Evolutionary conservation across 73 alveolate genomes (phyloP).

Genomic region (Tetrahymena thermophila): DNA sequence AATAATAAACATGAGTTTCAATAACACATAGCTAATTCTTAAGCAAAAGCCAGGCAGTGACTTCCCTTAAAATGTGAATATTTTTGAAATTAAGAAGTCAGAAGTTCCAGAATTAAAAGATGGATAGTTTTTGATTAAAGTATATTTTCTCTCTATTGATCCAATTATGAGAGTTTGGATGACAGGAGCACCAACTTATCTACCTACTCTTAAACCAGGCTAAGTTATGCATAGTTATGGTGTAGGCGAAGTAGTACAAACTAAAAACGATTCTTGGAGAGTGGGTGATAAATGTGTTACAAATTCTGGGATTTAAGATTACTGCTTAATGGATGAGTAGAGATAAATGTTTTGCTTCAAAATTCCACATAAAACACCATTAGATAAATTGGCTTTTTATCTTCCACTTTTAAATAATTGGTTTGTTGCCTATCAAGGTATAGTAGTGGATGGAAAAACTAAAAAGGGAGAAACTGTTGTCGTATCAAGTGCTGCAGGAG

Average conservation of each 20-base stretch:
- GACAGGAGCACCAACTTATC: constrained; percentile 34
- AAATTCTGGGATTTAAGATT: constrained; percentile 11
- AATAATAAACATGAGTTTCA: neutral
- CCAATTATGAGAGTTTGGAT: constrained; percentile 47
- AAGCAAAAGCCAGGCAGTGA: neutral
- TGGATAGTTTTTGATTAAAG: neutral
- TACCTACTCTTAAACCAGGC: constrained; percentile 17
- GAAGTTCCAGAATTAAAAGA: neutral
- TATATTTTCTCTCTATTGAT: neutral
- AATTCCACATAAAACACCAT: constrained; percentile 13
- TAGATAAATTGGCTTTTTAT: constrained; percentile 7
- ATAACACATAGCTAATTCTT: neutral
- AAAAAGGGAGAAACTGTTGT: constrained; percentile 17
- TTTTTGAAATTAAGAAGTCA: neutral
- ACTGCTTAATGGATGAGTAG: constrained; percentile 22
- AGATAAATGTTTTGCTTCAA: constrained; percentile 12
- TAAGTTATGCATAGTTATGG: constrained; percentile 34
- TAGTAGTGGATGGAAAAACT: constrained; percentile 8
- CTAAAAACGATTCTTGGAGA: constrained; percentile 6
- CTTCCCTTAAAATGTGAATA: neutral
- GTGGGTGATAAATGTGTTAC: constrained; percentile 13
- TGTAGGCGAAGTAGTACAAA: constrained; percentile 9
- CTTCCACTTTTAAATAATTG: constrained; percentile 8
- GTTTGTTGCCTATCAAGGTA: constrained; percentile 21
- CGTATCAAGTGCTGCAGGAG: constrained; percentile 40